Base-by-base conservation (phyloP, 2,329 filamentous ascomycete genomes). In the Microdochium trichocladiopsis region DNA sequence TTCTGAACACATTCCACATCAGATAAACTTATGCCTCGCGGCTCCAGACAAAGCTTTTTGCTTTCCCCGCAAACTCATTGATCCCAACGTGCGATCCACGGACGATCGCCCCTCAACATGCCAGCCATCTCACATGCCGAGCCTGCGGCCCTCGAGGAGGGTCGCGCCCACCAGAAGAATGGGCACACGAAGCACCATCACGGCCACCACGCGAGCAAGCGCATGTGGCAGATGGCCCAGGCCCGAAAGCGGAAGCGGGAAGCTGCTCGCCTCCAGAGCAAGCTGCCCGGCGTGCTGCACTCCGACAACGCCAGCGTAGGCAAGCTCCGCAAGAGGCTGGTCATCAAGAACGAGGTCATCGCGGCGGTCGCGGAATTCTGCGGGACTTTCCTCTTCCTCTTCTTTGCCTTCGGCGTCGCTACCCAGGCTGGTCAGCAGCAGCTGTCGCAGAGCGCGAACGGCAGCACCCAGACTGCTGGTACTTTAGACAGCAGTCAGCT, bases 311-410 rank as follows among this genome's bases (percentile, higher is more conserved):
- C 41, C n/a, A 18, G 22, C 41, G 6, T 45, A 18, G 21, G 41
- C 41, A 45, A 45, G 41, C 12, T 45, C 12, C 41, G 41, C 41
- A 45, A 45, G 41, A 16, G 41, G 18, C 12, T 36, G 25, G 21
- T 58, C 56, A 60, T 52, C 22, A 45, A 45, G 41, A 45, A 45
- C 41, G 41, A 45, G 41, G 22, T 70, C 24, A 63, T 73, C 11
- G 70, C 69, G 28, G 64, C 63, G n/a, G 58, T 66, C 6, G 68
- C 69, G 51, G 72, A 74, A 57, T 72, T 74, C 50, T 63, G 72
- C 36, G 71, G 72, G 28, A 73, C 71, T 1, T 72, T 73, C 47
- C 57, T 71, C 51, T 74, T 74, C 56, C 65, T 74, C 3, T 74
- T 69, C 60, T 69, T 74, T 50, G 66, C 60, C 25, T 74, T 73